Conservation (phyloP, 2,329 filamentous ascomycete genomes). For the Verticillium albo-atrum region DNA sequence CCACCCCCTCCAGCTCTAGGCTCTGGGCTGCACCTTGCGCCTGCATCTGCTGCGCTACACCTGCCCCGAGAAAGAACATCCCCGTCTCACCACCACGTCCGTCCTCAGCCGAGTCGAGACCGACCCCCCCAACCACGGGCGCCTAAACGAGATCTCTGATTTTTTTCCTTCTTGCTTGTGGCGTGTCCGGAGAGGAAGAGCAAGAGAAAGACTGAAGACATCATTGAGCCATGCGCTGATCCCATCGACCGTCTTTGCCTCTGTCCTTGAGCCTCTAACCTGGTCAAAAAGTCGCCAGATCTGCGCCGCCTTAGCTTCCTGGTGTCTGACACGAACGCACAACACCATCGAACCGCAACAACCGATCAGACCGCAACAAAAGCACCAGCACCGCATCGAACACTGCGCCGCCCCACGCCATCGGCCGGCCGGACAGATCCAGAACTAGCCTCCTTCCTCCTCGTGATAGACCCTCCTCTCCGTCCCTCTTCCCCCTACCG, state of each 20-base stretch:
- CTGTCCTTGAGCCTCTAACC: neutral
- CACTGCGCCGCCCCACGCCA: neutral
- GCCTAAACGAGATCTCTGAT: neutral
- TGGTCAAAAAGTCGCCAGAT: neutral
- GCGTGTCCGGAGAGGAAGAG: neutral
- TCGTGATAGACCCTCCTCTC: neutral
- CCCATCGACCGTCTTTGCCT: neutral
- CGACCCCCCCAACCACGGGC: neutral
- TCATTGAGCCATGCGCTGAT: neutral
- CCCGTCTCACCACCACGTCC: neutral
- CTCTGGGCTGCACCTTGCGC: neutral
- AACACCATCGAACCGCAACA: neutral
- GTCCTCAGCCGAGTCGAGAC: neutral
- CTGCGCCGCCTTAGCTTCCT: neutral
- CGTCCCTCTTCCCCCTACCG: neutral
- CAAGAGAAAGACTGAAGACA: neutral
- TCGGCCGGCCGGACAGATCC: neutral
- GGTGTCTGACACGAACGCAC: neutral
- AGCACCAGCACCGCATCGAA: neutral
- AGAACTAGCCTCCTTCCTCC: neutral
- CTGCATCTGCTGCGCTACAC: neutral
- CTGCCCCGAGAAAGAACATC: neutral
- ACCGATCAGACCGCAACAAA: neutral
- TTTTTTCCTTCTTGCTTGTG: neutral
- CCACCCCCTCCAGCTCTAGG: neutral